Conservation (phyloP, 352 stramenopile species). For the Pythium myriotylum region DNA sequence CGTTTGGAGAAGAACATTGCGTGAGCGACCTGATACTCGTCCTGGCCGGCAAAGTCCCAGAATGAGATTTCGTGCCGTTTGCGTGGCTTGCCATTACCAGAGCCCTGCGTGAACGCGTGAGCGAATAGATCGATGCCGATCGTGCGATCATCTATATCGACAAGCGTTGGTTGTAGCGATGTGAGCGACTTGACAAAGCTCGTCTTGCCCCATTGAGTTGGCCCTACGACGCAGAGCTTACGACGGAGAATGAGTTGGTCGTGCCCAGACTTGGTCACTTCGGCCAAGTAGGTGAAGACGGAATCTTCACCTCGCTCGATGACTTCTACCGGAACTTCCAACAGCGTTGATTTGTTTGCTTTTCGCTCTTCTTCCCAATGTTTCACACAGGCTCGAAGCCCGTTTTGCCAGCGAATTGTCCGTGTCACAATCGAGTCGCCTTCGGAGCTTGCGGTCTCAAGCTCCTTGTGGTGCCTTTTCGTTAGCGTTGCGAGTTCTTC, state of each 20-base stretch:
- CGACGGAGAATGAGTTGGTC: slow-evolving; percentile 20
- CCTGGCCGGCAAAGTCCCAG: slow-evolving; percentile 27
- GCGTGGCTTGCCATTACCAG: neutral
- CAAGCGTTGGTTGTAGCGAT: slow-evolving; percentile 6
- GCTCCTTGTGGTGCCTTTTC: neutral
- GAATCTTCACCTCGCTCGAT: slow-evolving; percentile 21
- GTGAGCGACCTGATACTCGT: slow-evolving; percentile 19
- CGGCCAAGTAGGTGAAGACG: slow-evolving; percentile 25
- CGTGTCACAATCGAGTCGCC: slow-evolving; percentile 6
- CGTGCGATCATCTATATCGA: slow-evolving; percentile 26
- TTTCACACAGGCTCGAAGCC: neutral
- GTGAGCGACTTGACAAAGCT: slow-evolving; percentile 39
- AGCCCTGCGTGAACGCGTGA: slow-evolving; percentile 20
- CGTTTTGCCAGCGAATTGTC: neutral
- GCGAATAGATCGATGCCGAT: slow-evolving; percentile 39
- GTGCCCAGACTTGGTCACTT: neutral
- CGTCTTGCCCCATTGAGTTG: slow-evolving; percentile 38
- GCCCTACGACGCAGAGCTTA: slow-evolving; percentile 38
- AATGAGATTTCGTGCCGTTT: slow-evolving; percentile 22
- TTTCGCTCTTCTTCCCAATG: neutral
- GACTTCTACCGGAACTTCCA: slow-evolving; percentile 7
- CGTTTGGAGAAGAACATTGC: slow-evolving; percentile 26
- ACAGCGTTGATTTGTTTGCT: neutral
- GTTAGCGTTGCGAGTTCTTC: neutral
- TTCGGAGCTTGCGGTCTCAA: neutral